Percentiles rank a stretch among this genome's conserved stretches.
Conservation (phyloP, 495 filamentous ascomycete species). For the Aspergillus olivimuriae region DNA sequence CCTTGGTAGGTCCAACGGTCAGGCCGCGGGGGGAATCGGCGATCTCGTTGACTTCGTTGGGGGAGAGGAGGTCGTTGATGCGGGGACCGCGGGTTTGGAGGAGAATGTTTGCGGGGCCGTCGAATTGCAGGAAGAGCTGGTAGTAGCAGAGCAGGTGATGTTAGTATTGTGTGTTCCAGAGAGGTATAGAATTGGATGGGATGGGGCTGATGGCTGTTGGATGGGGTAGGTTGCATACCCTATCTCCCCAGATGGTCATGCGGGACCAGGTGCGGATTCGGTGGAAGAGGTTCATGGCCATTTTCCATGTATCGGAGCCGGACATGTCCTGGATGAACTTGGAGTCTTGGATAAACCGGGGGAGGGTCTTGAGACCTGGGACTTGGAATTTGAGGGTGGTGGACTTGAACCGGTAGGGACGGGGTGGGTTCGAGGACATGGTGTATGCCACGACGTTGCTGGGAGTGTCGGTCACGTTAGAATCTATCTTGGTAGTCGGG, state of each 20-base stretch:
- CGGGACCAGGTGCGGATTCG: constrained; percentile 65
- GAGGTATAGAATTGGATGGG: not conserved
- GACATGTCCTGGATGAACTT: constrained; percentile 67
- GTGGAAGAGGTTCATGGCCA: constrained; percentile 52
- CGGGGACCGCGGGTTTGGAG: constrained; percentile 75
- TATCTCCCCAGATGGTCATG: constrained; percentile 86
- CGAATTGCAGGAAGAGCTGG: constrained; percentile 80
- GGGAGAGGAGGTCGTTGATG: constrained; percentile 67
- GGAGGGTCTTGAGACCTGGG: constrained; percentile 51
- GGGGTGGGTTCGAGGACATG: constrained; percentile 62
- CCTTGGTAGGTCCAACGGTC: constrained; percentile 51
- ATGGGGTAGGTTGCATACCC: constrained; percentile 39
- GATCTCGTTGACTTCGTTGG: constrained; percentile 76
- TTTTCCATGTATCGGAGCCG: constrained; percentile 63
- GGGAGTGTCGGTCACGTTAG: constrained; percentile 15
- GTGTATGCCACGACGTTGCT: constrained; percentile 89
- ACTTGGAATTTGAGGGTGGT: constrained; percentile 71
- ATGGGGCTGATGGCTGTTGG: not conserved
- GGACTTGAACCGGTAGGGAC: constrained; percentile 79
- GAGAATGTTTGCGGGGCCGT: constrained; percentile 76
- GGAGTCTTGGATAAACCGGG: constrained; percentile 50
- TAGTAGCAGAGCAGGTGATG: too few relatives aligned
- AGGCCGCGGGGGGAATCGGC: constrained; percentile 54
- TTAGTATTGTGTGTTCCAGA: not conserved
- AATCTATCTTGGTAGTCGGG: too few relatives aligned